These are phyloP conservation scores for Coelastrella sp. DNA, from an alignment of 139 green algal genomes.

Conservation along the genomic window DNA sequence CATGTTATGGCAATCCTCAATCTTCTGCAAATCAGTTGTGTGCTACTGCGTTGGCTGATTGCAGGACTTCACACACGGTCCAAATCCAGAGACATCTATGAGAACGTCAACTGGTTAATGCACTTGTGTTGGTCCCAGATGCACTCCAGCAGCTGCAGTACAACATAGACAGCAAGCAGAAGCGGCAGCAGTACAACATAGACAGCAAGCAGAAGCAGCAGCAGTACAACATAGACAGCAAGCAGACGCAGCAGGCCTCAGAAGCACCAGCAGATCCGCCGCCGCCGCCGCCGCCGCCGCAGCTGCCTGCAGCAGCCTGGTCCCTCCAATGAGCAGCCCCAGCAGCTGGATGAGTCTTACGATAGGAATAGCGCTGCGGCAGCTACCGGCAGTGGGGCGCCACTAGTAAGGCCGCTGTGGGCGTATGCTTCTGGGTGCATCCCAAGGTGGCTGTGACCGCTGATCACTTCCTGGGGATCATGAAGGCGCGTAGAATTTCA, in stretches of 20 bases:
- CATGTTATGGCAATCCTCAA: not conserved
- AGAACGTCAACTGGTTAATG: not conserved
- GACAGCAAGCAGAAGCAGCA: not conserved
- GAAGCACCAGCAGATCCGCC: not conserved
- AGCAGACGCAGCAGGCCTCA: not conserved
- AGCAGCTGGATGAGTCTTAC: not conserved
- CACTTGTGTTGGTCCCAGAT: not conserved
- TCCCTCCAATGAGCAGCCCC: not conserved
- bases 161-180: too few relatives aligned
- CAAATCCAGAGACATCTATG: not conserved
- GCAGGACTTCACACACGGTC: not conserved
- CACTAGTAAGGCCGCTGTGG: not conserved
- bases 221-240: not conserved
- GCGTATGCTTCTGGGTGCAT: not conserved
- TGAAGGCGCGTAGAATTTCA: not conserved
- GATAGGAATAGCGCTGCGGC: not conserved
- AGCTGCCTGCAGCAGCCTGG: not conserved
- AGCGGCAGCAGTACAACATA: too few relatives aligned
- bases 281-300: too few relatives aligned
- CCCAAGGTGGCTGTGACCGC: not conserved
- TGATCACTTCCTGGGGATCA: not conserved
- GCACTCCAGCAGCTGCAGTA: constrained; percentile 9
- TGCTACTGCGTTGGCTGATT: not conserved
- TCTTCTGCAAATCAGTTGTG: not conserved
- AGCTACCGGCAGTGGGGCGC: not conserved